Evolutionary conservation across 73 alveolate genomes (phyloP).

Genomic region (Loxodes magnus): DNA sequence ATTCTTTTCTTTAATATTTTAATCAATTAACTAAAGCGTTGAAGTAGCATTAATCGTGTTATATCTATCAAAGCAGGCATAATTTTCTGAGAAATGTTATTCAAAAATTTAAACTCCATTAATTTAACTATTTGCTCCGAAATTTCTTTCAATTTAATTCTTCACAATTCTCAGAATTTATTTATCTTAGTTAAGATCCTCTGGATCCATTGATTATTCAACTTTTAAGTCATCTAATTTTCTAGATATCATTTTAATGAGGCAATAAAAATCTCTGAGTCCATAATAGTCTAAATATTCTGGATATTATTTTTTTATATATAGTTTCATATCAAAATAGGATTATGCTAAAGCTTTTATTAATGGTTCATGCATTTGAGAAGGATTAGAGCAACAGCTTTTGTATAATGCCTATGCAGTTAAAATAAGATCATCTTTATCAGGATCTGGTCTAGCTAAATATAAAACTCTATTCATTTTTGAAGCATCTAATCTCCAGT

Average conservation of each 20-base stretch:
- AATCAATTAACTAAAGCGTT: not conserved
- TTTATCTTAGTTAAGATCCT: too few relatives aligned
- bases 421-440: slow-evolving; percentile 30
- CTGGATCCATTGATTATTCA: not conserved
- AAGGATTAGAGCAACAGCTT: not conserved
- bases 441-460: slow-evolving; percentile 48
- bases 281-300: slow-evolving; percentile 6
- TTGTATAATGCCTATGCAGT: slow-evolving; percentile 3
- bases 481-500: slow-evolving; percentile 42
- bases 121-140: not conserved
- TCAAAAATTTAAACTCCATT: not conserved
- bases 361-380: not conserved
- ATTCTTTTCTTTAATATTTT: not conserved
- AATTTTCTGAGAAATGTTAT: not conserved
- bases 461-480: slow-evolving; percentile 49
- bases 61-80: not conserved
- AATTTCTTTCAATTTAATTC: not conserved
- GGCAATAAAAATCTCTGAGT: slow-evolving; percentile 4
- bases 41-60: too few relatives aligned
- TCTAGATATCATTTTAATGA: not conserved
- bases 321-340: slow-evolving; percentile 9
- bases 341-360: not conserved
- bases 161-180: not conserved
- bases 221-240: not conserved
- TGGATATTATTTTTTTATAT: not conserved